Percentiles rank a stretch among this genome's conserved stretches.
phyloP scores from a whole-genome alignment of 2,329 filamentous ascomycete genomes.

The Oidium heveae region DNA sequence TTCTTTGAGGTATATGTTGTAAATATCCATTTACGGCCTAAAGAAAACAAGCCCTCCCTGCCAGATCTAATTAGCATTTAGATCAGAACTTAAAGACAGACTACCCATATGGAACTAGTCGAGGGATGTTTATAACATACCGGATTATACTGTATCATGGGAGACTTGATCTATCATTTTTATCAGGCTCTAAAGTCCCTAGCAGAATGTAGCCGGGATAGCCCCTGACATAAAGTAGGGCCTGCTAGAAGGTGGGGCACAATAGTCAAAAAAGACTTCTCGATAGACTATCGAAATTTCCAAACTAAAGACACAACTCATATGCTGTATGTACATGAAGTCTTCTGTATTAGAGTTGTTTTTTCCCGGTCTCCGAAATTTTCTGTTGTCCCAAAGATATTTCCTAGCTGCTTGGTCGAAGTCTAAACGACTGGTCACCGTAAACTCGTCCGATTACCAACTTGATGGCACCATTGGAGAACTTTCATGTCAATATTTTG shows the following conservation, averaged over 20 bases:
- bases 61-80: no score
- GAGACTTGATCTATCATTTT: neutral
- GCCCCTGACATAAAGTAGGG: neutral
- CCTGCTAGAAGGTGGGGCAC: neutral
- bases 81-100: no score
- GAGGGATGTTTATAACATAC: neutral
- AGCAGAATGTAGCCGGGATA: neutral
- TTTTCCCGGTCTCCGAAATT: neutral
- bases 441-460: neutral
- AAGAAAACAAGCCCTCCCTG: no score
- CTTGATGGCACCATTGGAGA: neutral
- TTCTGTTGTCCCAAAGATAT: neutral
- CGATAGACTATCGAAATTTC: neutral
- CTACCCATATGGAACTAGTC: neutral
- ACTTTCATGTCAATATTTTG: neutral
- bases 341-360: neutral
- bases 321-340: neutral
- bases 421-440: neutral
- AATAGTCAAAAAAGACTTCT: neutral
- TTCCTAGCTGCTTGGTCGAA: neutral
- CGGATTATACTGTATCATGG: neutral
- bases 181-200: neutral
- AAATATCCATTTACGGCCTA: no score
- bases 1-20: no score
- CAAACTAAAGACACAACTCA: neutral